A percentile compares a stretch with the other conserved stretches of the same genome.
Evolutionary conservation across 2,329 filamentous ascomycete genomes (phyloP).

Genomic region (Arthrobotrys conoides): DNA sequence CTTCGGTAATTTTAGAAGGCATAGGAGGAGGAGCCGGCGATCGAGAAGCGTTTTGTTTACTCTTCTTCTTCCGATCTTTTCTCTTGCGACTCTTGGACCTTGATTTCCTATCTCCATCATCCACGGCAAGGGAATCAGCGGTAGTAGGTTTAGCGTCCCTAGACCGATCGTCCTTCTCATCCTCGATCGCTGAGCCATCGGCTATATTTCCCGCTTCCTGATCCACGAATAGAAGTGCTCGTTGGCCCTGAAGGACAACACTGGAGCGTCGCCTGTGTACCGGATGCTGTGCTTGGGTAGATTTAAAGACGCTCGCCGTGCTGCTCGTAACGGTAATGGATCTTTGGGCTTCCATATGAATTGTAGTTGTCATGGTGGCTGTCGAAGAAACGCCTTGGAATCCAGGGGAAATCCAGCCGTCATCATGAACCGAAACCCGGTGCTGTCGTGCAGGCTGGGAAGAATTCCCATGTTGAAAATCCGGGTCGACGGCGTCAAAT

Average conservation of each 20-base stretch:
- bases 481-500: constrained; percentile 57
- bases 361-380: constrained; percentile 32
- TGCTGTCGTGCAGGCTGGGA: constrained; percentile 28
- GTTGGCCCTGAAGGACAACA: constrained; percentile 50
- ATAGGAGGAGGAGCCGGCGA: constrained; percentile 45
- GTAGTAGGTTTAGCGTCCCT: constrained; percentile 31
- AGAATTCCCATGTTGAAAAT: constrained; percentile 49
- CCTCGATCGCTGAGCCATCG: constrained; percentile 30
- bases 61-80: constrained; percentile 56
- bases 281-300: constrained; percentile 10
- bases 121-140: constrained; percentile 28
- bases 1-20: constrained; percentile 44
- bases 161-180: constrained; percentile 31
- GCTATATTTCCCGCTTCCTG: constrained; percentile 21
- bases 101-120: constrained; percentile 52
- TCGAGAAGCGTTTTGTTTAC: constrained; percentile 34
- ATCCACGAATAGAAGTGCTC: constrained; percentile 51
- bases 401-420: constrained; percentile 55
- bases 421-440: constrained; percentile 38
- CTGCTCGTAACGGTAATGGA: constrained; percentile 38
- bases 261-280: constrained; percentile 49
- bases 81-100: constrained; percentile 57
- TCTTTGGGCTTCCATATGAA: constrained; percentile 13
- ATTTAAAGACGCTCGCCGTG: constrained; percentile 44
- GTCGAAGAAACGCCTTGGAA: constrained; percentile 51